Evolutionary conservation across 331 rosid genomes (phyloP).

Genomic region (Stylosanthes scabra): DNA sequence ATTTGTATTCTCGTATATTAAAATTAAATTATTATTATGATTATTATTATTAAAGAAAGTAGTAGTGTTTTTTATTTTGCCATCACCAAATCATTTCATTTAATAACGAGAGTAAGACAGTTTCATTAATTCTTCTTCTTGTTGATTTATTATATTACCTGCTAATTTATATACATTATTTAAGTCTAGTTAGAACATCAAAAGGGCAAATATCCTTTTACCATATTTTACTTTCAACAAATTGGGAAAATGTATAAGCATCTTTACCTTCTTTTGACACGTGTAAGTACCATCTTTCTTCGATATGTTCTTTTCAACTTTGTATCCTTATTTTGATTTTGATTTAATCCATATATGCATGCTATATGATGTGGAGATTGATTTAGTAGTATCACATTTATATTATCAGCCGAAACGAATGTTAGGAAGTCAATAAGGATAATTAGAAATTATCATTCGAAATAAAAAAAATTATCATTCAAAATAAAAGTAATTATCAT

Average conservation of each 20-base stretch:
- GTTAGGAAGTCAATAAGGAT: no score
- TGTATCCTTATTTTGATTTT: background rate
- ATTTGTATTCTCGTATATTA: no score
- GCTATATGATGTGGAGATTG: no score
- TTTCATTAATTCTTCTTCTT: slow-evolving; percentile 42
- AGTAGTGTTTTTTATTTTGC: no score
- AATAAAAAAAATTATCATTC: no score
- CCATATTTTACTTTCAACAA: background rate
- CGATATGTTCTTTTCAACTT: background rate
- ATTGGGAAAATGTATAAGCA: background rate
- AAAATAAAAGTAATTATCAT: no score
- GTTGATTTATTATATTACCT: slow-evolving; percentile 20
- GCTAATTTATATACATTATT: slow-evolving; percentile 14
- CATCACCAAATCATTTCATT: background rate
- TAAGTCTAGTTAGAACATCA: slow-evolving; percentile 38
- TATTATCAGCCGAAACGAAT: no score
- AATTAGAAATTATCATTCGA: no score
- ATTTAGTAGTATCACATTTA: no score
- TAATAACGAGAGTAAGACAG: slow-evolving; percentile 29
- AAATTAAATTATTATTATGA: no score
- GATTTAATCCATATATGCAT: no score
- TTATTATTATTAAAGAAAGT: no score
- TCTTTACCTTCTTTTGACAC: background rate
- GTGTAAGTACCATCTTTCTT: background rate
- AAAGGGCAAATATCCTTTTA: slow-evolving; percentile 31